A percentile compares a stretch with the other conserved stretches of the same genome.
Conservation (phyloP, 257 asterid species). For the Gentiana macrophylla region DNA sequence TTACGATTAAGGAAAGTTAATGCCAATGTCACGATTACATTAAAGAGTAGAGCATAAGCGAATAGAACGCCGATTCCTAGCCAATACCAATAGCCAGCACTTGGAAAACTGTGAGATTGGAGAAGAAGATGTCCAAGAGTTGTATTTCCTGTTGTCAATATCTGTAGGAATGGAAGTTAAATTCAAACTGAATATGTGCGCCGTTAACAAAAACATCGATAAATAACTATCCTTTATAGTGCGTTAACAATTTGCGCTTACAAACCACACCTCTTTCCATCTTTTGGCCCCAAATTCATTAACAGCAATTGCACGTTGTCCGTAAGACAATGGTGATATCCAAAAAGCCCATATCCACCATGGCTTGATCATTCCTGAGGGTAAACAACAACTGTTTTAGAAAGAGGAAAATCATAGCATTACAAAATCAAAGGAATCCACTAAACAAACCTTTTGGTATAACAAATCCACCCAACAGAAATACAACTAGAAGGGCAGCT, state of each 20-base stretch:
- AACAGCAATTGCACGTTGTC: slow-evolving; percentile 71
- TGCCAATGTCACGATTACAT: slow-evolving; percentile 46
- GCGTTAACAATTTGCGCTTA: not conserved
- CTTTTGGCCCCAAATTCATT: slow-evolving; percentile 73
- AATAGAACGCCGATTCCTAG: slow-evolving; percentile 59
- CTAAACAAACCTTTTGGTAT: slow-evolving; percentile 52
- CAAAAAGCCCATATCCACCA: slow-evolving; percentile 97
- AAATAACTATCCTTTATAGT: not conserved
- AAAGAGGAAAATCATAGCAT: not conserved
- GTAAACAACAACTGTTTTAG: slow-evolving; percentile 7
- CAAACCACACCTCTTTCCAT: slow-evolving; percentile 61
- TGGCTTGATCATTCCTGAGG: slow-evolving; percentile 70
- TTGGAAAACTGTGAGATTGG: slow-evolving; percentile 53
- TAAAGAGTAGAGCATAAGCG: slow-evolving; percentile 57
- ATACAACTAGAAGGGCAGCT: slow-evolving; percentile 60
- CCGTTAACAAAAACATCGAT: too few relatives aligned
- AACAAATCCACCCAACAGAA: slow-evolving; percentile 80
- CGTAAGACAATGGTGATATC: slow-evolving; percentile 80
- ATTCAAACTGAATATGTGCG: not conserved
- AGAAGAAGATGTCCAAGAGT: slow-evolving; percentile 48
- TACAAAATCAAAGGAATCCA: not conserved
- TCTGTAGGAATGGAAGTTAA: slow-evolving; percentile 34
- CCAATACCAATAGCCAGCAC: slow-evolving; percentile 63
- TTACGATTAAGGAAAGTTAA: slow-evolving; percentile 64
- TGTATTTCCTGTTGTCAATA: slow-evolving; percentile 29